Conservation (phyloP, 2,329 filamentous ascomycete species). For the Fusarium longipes region DNA sequence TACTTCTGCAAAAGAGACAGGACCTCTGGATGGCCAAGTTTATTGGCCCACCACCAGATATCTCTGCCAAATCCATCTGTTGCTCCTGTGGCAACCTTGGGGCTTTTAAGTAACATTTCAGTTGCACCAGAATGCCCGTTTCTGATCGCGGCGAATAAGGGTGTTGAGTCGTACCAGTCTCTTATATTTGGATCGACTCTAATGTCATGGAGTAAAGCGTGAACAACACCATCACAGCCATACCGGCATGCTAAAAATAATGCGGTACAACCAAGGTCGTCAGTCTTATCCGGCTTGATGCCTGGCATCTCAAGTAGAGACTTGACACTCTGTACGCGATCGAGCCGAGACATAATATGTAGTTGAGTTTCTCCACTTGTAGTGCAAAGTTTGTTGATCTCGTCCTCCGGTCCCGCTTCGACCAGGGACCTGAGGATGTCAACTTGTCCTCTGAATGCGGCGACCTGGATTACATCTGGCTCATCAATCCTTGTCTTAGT, state of each 20-base stretch:
- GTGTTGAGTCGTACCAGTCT: not conserved
- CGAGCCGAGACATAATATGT: fast-evolving
- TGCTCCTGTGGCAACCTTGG: not conserved
- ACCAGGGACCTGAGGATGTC: not conserved
- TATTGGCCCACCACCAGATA: not conserved
- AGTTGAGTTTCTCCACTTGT: not conserved
- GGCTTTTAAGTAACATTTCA: not conserved
- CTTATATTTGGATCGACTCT: not conserved
- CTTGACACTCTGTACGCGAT: not conserved
- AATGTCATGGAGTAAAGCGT: not conserved
- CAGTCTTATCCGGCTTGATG: not conserved
- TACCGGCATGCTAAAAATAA: not conserved
- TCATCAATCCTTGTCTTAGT: not conserved
- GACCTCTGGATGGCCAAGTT: not conserved
- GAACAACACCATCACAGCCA: not conserved
- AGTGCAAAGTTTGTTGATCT: not conserved
- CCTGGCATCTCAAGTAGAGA: not conserved
- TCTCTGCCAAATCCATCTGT: not conserved
- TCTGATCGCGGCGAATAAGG: not conserved
- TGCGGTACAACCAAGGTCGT: not conserved
- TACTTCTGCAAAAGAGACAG: not conserved
- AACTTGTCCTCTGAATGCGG: not conserved
- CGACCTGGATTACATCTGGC: not conserved
- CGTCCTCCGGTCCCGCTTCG: not conserved
- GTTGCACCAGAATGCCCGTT: not conserved